Percentiles rank a stretch among this genome's conserved stretches.
phyloP scores from a whole-genome alignment of 371 early-diverging fungal species.

The Mucor piriformis region DNA sequence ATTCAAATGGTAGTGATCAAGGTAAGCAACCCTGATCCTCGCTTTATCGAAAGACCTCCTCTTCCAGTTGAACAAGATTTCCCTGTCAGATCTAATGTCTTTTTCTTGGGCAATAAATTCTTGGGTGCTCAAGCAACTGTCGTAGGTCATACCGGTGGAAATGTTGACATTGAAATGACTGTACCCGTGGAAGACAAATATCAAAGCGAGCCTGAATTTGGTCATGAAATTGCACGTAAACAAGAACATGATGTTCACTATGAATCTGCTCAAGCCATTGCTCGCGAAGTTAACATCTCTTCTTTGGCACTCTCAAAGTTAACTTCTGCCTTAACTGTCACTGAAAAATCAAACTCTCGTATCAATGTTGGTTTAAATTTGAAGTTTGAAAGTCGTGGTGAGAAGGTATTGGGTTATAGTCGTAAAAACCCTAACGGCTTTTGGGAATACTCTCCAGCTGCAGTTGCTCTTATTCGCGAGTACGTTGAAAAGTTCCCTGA shows the following conservation, averaged over 20 bases:
- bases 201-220: conserved; percentile 58
- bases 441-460: conserved; percentile 88
- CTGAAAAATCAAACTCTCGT: conserved; percentile 57
- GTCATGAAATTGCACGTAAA: conserved; percentile 51
- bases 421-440: conserved; percentile 67
- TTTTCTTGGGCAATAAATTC: conserved; percentile 65
- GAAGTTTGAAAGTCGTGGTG: conserved; percentile 86
- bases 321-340: conserved; percentile 78
- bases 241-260: conserved; percentile 54
- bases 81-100: conserved; percentile 67
- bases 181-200: conserved; percentile 38
- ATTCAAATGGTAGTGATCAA: conserved; percentile 71
- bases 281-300: conserved; percentile 63
- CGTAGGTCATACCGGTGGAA: conserved; percentile 53
- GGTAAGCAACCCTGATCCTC: conserved; percentile 70
- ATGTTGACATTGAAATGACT: conserved; percentile 55
- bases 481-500: conserved; percentile 78
- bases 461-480: conserved; percentile 69
- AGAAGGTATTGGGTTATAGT: conserved; percentile 87
- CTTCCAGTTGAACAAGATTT: conserved; percentile 64
- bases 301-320: conserved; percentile 76
- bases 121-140: conserved; percentile 83
- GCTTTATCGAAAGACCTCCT: conserved; percentile 65
- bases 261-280: conserved; percentile 67
- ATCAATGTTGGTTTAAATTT: conserved; percentile 85